A percentile compares a stretch with the other conserved stretches of the same genome.
These are phyloP conservation scores for Arthrobotrys conoides DNA, from an alignment of 2,329 filamentous ascomycete genomes.

Conservation along the genomic window DNA sequence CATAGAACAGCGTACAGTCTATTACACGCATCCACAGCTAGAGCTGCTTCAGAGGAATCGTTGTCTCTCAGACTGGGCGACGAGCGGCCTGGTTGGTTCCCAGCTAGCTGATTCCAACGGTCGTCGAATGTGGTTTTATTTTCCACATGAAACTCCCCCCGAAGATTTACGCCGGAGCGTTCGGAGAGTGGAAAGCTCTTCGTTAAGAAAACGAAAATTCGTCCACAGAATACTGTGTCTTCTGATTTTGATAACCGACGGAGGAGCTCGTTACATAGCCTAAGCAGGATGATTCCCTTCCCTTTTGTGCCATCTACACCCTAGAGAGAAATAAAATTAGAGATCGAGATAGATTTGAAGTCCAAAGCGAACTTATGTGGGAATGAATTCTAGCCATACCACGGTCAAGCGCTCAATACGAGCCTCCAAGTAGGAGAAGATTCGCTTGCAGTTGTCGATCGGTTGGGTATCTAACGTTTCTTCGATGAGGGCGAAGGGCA, in stretches of 20 bases:
- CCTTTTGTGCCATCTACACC: conserved; percentile 58
- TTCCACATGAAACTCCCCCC: conserved; percentile 95
- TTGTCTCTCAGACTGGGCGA: conserved; percentile 62
- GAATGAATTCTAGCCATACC: conserved; percentile 66
- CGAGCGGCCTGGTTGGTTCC: conserved; percentile 71
- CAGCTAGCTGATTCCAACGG: conserved; percentile 69
- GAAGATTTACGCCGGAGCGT: conserved; percentile 95
- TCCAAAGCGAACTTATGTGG: conserved; percentile 60
- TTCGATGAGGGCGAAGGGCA: conserved; percentile 92
- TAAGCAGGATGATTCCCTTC: conserved; percentile 55
- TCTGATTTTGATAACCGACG: conserved; percentile 58
- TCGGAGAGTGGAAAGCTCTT: conserved; percentile 97
- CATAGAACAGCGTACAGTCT: conserved; percentile 92
- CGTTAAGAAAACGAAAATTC: conserved; percentile 98
- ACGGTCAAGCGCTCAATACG: conserved; percentile 88
- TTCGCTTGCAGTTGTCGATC: conserved; percentile 87
- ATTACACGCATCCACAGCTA: conserved; percentile 68
- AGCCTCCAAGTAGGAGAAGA: conserved; percentile 96
- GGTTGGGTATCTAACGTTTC: conserved; percentile 97
- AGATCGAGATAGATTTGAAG: not conserved
- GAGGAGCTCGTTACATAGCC: conserved; percentile 56
- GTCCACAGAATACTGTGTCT: conserved; percentile 92
- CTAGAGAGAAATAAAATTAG: conserved; percentile 67
- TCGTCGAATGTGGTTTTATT: conserved; percentile 88
- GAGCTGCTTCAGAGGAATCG: conserved; percentile 66